Percentiles rank a stretch among this genome's conserved stretches.
These are phyloP conservation scores for Penicillium atrosanguineum DNA, from an alignment of 495 filamentous ascomycete genomes.

Conservation along the genomic window DNA sequence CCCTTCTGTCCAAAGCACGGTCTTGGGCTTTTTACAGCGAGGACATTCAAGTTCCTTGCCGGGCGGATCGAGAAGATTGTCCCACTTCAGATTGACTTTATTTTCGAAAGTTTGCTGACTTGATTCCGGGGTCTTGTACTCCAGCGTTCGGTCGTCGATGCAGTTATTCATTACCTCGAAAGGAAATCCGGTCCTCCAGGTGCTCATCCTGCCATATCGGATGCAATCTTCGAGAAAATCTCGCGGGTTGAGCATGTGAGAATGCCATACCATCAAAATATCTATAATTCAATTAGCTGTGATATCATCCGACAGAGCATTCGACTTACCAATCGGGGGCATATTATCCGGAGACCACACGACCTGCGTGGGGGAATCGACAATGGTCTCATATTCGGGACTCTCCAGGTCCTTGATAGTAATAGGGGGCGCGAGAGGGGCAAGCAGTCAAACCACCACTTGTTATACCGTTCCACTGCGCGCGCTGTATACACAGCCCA, in stretches of 20 bases:
- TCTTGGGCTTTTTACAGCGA: conserved; percentile 36
- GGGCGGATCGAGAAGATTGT: conserved; percentile 52
- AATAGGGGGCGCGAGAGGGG: conserved; percentile 13
- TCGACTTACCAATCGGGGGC: conserved; percentile 27
- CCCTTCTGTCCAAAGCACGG: conserved; percentile 25
- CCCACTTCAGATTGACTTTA: conserved; percentile 55
- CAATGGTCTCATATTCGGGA: conserved; percentile 10
- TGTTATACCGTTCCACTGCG: conserved; percentile 69
- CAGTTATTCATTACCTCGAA: conserved; percentile 60
- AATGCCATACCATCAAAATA: conserved; percentile 86
- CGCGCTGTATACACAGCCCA: conserved; percentile 74
- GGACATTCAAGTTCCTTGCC: conserved; percentile 56
- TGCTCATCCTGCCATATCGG: conserved; percentile 51
- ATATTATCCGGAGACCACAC: conserved; percentile 18
- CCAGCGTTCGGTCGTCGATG: conserved; percentile 62
- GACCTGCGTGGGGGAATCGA: conserved; percentile 11
- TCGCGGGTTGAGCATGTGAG: conserved; percentile 78
- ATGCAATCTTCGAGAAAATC: conserved; percentile 75
- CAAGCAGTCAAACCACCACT: conserved; percentile 59
- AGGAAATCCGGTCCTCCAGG: conserved; percentile 69
- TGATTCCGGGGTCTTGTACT: conserved; percentile 51
- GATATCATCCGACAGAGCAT: background rate
- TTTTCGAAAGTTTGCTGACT: conserved; percentile 48
- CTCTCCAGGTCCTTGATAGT: conserved; percentile 13
- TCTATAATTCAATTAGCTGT: conserved; percentile 42